phyloP scores from a whole-genome alignment of 2,329 filamentous ascomycete species.

The Fusarium nelsonii region DNA sequence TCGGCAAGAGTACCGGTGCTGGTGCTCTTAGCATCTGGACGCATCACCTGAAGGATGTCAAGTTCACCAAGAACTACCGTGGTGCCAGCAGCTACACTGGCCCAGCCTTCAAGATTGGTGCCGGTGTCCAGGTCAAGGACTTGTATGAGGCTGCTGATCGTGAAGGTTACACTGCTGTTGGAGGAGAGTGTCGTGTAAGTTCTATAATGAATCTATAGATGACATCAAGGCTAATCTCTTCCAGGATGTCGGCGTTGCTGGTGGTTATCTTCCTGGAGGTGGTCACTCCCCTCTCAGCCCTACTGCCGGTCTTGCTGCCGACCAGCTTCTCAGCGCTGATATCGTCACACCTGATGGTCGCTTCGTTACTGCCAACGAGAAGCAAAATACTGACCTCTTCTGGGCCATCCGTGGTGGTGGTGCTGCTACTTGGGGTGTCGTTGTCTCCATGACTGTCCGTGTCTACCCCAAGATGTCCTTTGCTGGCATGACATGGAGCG shows the following conservation, averaged over 20 bases:
- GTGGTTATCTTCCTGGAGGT: conserved; percentile 71
- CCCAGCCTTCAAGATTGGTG: conserved; percentile 64
- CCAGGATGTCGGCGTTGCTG: conserved; percentile 66
- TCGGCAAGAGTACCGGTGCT: conserved; percentile 69
- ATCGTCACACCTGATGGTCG: conserved; percentile 65
- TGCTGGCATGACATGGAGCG: conserved; percentile 49
- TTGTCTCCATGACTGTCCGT: conserved; percentile 54
- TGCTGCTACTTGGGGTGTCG: conserved; percentile 61
- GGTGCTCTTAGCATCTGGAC: conserved; percentile 57
- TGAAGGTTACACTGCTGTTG: conserved; percentile 62
- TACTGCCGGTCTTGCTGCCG: conserved; percentile 67
- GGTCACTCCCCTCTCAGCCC: conserved; percentile 67
- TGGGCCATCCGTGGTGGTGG: conserved; percentile 72
- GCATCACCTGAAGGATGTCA: conserved; percentile 56
- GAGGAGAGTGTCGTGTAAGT: conserved; percentile 61
- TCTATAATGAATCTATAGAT: too few relatives aligned
- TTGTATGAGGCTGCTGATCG: conserved; percentile 59
- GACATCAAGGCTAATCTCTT: background rate
- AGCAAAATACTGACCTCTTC: conserved; percentile 66
- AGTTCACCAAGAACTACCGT: conserved; percentile 57
- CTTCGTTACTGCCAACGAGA: conserved; percentile 57
- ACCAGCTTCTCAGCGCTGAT: conserved; percentile 67
- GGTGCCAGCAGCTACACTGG: conserved; percentile 59
- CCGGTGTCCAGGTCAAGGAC: conserved; percentile 65
- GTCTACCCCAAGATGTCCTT: conserved; percentile 52